phyloP scores from a whole-genome alignment of 305 asterid genomes.

The Galium porrigens region DNA sequence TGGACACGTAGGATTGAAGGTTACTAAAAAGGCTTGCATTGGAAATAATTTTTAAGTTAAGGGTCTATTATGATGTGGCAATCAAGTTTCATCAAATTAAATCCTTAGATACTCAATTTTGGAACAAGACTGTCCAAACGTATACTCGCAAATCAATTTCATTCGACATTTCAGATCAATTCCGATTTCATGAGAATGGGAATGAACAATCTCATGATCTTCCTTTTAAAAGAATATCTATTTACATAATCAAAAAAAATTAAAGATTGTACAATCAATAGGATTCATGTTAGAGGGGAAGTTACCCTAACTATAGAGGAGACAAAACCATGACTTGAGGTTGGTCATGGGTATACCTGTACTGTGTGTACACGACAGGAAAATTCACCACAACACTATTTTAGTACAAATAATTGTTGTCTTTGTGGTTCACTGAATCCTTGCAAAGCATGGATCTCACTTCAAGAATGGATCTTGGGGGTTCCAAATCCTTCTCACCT shows the following conservation, averaged over 20 bases:
- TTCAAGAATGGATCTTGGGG: constrained; percentile 65
- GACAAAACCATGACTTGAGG: constrained; percentile 4
- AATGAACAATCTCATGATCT: not conserved
- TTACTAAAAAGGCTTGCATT: too few relatives aligned
- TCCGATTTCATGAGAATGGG: not conserved
- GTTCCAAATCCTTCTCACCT: constrained; percentile 64
- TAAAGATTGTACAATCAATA: not conserved
- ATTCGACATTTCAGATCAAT: too few relatives aligned
- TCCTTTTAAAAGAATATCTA: too few relatives aligned
- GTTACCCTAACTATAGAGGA: not conserved
- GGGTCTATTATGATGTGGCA: too few relatives aligned
- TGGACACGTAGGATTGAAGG: too few relatives aligned
- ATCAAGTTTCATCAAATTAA: too few relatives aligned
- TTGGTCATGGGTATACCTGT: not conserved
- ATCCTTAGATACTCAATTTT: too few relatives aligned
- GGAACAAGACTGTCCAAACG: too few relatives aligned
- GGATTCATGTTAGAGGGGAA: not conserved
- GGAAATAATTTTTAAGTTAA: too few relatives aligned
- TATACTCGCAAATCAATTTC: too few relatives aligned
- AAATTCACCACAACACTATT: not conserved
- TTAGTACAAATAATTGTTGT: constrained; percentile 48
- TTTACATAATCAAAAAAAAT: not conserved
- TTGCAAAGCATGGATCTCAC: constrained; percentile 81
- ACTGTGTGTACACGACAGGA: not conserved
- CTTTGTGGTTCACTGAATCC: constrained; percentile 52